Evolutionary conservation across 495 filamentous ascomycete species (phyloP).

Genomic region (Trichoderma parareesei): DNA sequence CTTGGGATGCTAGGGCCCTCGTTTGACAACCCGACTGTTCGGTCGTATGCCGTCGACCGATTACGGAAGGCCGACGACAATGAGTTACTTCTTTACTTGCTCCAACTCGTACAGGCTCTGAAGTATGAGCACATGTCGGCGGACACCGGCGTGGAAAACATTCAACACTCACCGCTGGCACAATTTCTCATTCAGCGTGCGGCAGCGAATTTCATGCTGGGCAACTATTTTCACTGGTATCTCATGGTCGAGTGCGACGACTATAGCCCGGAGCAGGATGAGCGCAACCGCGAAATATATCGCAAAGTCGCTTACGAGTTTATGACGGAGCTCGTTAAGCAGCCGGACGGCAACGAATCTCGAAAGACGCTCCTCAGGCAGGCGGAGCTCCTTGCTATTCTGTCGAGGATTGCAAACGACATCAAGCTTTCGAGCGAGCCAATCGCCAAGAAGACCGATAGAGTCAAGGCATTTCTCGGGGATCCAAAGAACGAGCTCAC

Average conservation of each 20-base stretch:
- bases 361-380: constrained; percentile 73
- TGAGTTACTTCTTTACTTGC: constrained; percentile 82
- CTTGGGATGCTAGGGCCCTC: constrained; percentile 87
- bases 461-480: constrained; percentile 68
- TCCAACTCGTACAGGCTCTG: constrained; percentile 92
- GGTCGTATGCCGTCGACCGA: constrained; percentile 88
- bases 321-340: constrained; percentile 69
- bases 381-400: constrained; percentile 78
- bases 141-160: constrained; percentile 15
- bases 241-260: constrained; percentile 94
- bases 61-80: constrained; percentile 88
- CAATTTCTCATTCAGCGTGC: constrained; percentile 83
- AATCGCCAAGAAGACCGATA: constrained; percentile 69
- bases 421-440: constrained; percentile 74
- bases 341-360: constrained; percentile 55
- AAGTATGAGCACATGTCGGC: constrained; percentile 78
- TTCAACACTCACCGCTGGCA: constrained; percentile 80
- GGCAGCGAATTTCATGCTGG: constrained; percentile 75
- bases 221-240: constrained; percentile 97
- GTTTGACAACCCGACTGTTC: constrained; percentile 79
- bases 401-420: constrained; percentile 85
- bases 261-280: constrained; percentile 57
- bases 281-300: constrained; percentile 73
- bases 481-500: constrained; percentile 86
- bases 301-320: constrained; percentile 91